Conservation (phyloP, 2,329 filamentous ascomycete genomes). For the Rhinocladiella similis region DNA sequence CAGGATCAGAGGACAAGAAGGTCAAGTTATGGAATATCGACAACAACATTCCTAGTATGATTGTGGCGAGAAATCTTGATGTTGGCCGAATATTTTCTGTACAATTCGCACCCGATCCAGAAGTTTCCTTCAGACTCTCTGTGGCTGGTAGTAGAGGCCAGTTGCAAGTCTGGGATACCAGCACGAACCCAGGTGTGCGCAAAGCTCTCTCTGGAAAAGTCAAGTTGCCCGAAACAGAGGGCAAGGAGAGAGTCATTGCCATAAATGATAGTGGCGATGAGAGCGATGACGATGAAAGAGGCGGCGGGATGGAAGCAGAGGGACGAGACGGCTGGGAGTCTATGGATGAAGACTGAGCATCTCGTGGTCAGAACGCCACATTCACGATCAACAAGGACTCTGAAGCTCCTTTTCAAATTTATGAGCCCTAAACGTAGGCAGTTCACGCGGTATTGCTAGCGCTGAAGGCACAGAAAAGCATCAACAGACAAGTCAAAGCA, state of each 20-base stretch:
- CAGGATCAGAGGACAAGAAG: constrained; percentile 88
- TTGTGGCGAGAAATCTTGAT: constrained; percentile 86
- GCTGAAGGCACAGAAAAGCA: too few relatives aligned
- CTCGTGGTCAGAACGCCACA: not conserved
- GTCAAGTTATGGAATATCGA: constrained; percentile 97
- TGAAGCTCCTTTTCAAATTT: too few relatives aligned
- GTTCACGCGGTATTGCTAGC: too few relatives aligned
- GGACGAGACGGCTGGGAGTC: constrained; percentile 54
- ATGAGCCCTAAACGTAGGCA: too few relatives aligned
- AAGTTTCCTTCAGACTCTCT: constrained; percentile 87
- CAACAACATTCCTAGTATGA: constrained; percentile 78
- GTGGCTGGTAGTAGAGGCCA: constrained; percentile 93
- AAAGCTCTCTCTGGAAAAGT: constrained; percentile 77
- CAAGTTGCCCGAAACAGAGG: constrained; percentile 56
- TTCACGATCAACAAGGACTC: too few relatives aligned
- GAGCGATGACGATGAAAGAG: constrained; percentile 61
- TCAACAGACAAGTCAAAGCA: too few relatives aligned
- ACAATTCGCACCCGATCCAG: constrained; percentile 82
- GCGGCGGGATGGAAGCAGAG: constrained; percentile 41
- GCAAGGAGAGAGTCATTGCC: constrained; percentile 74
- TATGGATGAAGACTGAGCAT: constrained; percentile 52
- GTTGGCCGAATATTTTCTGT: constrained; percentile 94
- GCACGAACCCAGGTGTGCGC: constrained; percentile 85
- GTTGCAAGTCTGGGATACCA: constrained; percentile 94
- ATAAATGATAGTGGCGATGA: constrained; percentile 62